phyloP scores from a whole-genome alignment of 2,329 filamentous ascomycete species.

The Xylaria sp. region DNA sequence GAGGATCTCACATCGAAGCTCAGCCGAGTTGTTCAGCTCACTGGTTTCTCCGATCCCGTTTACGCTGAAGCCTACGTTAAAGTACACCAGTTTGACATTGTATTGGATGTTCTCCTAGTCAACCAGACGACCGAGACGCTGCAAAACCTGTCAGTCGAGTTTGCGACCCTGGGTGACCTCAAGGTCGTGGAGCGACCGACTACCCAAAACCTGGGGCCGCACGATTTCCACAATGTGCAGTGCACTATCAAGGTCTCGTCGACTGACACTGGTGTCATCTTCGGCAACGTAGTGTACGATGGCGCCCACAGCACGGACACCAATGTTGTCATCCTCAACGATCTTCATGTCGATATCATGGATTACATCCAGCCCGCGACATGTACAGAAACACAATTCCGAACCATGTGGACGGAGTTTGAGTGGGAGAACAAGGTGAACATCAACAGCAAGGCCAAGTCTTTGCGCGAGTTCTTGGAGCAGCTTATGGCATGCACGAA shows the following conservation, averaged over 20 bases:
- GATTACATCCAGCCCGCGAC: constrained; percentile 98
- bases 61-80: constrained; percentile 99
- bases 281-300: constrained; percentile 97
- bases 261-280: constrained; percentile 97
- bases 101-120: constrained; percentile 90
- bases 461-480: constrained; percentile 82
- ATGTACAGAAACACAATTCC: constrained; percentile 96
- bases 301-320: constrained; percentile 86
- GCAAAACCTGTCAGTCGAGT: constrained; percentile 95
- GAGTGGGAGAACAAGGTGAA: constrained; percentile 99
- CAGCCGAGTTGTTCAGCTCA: constrained; percentile 92
- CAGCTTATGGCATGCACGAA: constrained; percentile 97
- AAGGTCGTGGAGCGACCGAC: constrained; percentile 97
- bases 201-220: constrained; percentile 89
- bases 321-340: constrained; percentile 95
- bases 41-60: constrained; percentile 95
- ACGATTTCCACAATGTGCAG: constrained; percentile 97
- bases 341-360: constrained; percentile 98
- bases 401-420: constrained; percentile 99
- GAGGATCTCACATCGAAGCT: constrained; percentile 92
- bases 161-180: constrained; percentile 94
- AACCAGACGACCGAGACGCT: constrained; percentile 96
- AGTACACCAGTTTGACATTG: constrained; percentile 97
- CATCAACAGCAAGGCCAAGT: constrained; percentile 96
- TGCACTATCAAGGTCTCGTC: constrained; percentile 98